phyloP scores from a whole-genome alignment of 1,284 basidiomycete species.

The Xerocomus amazonicus region DNA sequence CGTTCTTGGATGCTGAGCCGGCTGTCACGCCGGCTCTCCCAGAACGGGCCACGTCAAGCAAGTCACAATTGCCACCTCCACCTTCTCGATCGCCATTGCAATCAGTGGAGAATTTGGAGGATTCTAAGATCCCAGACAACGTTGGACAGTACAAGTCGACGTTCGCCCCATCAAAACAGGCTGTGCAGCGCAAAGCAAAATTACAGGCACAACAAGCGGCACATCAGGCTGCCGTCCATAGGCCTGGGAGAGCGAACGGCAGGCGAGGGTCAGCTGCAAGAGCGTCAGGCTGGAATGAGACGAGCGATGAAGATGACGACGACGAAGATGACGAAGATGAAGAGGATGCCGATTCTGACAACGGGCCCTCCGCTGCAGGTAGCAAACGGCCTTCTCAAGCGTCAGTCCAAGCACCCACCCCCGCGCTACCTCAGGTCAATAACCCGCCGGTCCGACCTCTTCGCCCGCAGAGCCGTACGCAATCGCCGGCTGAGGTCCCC shows the following conservation, averaged over 20 bases:
- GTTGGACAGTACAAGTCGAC: conserved; percentile 62
- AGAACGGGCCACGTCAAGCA: conserved; percentile 15
- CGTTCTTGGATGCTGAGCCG: conserved; percentile 58
- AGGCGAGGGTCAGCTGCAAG: conserved; percentile 42
- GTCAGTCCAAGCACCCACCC: conserved; percentile 14
- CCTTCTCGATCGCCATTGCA: conserved; percentile 23
- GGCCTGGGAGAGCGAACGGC: conserved; percentile 69
- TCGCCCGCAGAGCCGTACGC: conserved; percentile 28
- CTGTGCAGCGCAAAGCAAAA: conserved; percentile 78
- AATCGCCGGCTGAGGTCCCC: conserved; percentile 29
- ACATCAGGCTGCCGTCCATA: conserved; percentile 66
- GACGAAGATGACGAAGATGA: conserved; percentile 75
- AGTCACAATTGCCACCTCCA: conserved; percentile 28
- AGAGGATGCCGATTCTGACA: conserved; percentile 65
- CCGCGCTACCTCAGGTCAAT: conserved; percentile 26
- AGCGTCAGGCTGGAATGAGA: conserved; percentile 65
- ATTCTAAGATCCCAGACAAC: conserved; percentile 23
- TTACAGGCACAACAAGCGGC: conserved; percentile 78
- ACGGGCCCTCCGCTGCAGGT: conserved; percentile 38
- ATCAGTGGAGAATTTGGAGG: conserved; percentile 10
- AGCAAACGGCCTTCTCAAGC: conserved; percentile 31
- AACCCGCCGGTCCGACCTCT: conserved; percentile 29
- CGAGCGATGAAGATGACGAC: conserved; percentile 77
- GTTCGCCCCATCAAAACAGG: conserved; percentile 79
- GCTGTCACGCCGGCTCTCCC: conserved; percentile 17